phyloP scores from a whole-genome alignment of 345 rosid genomes.

The Anacardium occidentale region DNA sequence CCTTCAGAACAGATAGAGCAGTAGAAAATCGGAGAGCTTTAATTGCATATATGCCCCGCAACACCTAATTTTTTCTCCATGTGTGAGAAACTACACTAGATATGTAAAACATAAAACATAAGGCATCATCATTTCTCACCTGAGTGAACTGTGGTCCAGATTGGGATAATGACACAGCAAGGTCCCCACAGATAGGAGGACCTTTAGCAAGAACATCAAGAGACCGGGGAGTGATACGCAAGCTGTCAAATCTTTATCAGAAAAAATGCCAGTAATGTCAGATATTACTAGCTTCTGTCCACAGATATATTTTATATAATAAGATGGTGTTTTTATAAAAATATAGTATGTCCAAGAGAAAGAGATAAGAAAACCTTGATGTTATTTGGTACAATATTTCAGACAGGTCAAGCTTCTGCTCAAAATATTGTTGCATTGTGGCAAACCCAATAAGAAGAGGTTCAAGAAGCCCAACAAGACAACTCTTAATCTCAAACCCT shows the following conservation, averaged over 20 bases:
- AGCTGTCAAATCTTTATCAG: constrained; percentile 83
- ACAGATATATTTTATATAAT: constrained; percentile 7
- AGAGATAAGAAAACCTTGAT: constrained; percentile 55
- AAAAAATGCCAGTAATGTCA: constrained; percentile 28
- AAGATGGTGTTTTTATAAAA: background rate
- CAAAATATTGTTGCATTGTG: constrained; percentile 93
- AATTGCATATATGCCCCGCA: constrained; percentile 83
- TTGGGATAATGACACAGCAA: constrained; percentile 95
- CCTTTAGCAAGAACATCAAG: constrained; percentile 88
- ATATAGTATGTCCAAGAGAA: background rate
- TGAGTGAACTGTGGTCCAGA: constrained; percentile 97
- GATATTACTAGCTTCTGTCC: constrained; percentile 10
- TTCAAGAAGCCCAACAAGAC: constrained; percentile 94
- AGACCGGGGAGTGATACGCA: constrained; percentile 91
- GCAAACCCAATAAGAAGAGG: constrained; percentile 97
- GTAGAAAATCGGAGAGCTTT: constrained; percentile 91
- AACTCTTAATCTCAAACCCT: constrained; percentile 80
- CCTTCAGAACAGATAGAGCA: constrained; percentile 87
- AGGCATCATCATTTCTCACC: constrained; percentile 40
- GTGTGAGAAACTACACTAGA: constrained; percentile 29
- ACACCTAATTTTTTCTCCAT: constrained; percentile 46
- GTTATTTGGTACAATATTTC: constrained; percentile 94
- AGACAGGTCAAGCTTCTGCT: constrained; percentile 88
- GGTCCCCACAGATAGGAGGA: constrained; percentile 94
- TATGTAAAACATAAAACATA: constrained; percentile 10